Evolutionary conservation across 768 basidiomycete species (phyloP), one percentile per base, ranked within the genome.

Genomic region (Suillus subalutaceus): DNA sequence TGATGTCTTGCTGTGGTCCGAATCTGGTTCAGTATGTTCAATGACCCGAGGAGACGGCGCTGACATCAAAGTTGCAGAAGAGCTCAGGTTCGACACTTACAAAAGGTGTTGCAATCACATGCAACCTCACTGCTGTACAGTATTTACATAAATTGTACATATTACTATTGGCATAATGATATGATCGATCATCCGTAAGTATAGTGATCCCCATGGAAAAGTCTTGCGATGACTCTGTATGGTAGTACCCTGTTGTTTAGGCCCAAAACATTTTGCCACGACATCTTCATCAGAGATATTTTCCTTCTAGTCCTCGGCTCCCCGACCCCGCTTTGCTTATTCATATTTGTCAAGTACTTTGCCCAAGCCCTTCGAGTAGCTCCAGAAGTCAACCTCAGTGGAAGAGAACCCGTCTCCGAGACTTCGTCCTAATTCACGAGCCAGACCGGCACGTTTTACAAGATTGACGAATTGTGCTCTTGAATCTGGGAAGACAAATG

Each of bases 401-500:
- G 73, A 72, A n/a, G 78, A 75, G 56, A 76, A 75, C 16, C 75
- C 68, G 23, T 57, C 67, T 32, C 74, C 72, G 44, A 75, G 65
- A 43, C 68, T 67, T 10, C 52, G 48, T 48, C 72, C 71, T 18
- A 78, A 63, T 23, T 77, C 75, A 23, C 65, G 56, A 20, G 84
- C 70, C 4, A 90, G 68, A 6, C 83, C 85, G 2, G 83, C 84
- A 9, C 74, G 77, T 23, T 75, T 78, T 10, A 93, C 70, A 26
- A 92, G 78, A 60, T 82, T 77, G n/a, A 91, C 68, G 63, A 93
- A 88, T 63, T 84, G 81, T 3, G 85, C 87, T 5, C 92, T 86
- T 15, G 93, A 92, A 65, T 92, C 90, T 2, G 93, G 92, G 71
- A 85, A 94, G 50, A 92, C 77, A 71, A 93, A 92, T 1, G 82